phyloP scores from a whole-genome alignment of 192 early-diverging fungal genomes.

The Chytriomyces sp. region DNA sequence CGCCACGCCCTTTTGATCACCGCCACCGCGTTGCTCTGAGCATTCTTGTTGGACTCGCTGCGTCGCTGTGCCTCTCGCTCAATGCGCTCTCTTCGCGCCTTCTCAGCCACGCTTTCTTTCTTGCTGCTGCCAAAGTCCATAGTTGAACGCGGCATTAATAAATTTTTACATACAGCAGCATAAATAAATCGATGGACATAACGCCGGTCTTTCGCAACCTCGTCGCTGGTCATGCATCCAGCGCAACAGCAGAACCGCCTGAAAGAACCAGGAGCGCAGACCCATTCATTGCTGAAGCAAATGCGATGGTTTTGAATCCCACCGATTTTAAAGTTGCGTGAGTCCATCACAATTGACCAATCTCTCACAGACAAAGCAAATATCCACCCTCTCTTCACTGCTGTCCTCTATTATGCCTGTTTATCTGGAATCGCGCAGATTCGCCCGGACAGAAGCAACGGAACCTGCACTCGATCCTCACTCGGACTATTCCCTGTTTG shows the following conservation, averaged over 20 bases:
- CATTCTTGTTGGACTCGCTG: neutral
- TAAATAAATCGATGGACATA: no score
- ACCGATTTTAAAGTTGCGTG: neutral
- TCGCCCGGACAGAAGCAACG: neutral
- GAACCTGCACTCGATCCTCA: neutral
- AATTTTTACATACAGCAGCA: no score
- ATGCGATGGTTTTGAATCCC: neutral
- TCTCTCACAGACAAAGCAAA: neutral
- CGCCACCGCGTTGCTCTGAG: neutral
- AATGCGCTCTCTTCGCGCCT: constrained; percentile 19
- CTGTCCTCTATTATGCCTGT: neutral
- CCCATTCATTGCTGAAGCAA: neutral
- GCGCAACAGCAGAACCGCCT: neutral
- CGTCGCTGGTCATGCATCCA: no score
- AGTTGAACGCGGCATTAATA: neutral
- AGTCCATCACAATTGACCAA: neutral
- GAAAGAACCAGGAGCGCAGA: neutral
- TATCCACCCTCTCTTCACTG: neutral
- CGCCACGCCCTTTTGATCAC: neutral
- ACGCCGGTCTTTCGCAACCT: no score
- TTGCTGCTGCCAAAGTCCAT: constrained; percentile 14
- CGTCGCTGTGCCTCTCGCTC: constrained; percentile 4
- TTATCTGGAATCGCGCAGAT: neutral
- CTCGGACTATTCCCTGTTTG: neutral
- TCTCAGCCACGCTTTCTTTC: constrained; percentile 18